phyloP scores from a whole-genome alignment of 2,329 filamentous ascomycete genomes.

The Septoria linicola region DNA sequence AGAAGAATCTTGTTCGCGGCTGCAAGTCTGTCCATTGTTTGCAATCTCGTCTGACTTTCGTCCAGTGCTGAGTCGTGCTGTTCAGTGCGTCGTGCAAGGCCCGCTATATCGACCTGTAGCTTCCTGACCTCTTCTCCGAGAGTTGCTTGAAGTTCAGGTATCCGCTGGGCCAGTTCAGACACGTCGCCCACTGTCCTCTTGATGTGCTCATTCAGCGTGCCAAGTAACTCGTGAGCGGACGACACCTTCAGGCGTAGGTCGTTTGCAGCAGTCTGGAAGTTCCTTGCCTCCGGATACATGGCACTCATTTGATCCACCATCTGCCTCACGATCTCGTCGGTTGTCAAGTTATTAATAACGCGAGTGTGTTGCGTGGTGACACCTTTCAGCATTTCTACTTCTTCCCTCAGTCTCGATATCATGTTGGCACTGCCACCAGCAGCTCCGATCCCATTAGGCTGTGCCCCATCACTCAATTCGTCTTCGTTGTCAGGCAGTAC shows the following conservation, averaged over 20 bases:
- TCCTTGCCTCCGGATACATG: constrained; percentile 16
- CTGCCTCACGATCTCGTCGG: constrained; percentile 15
- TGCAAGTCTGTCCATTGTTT: not conserved
- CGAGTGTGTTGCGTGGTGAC: not conserved
- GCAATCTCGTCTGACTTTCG: not conserved
- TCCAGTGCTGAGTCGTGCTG: not conserved
- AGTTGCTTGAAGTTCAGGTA: not conserved
- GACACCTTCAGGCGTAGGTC: not conserved
- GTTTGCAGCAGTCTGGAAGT: constrained; percentile 1
- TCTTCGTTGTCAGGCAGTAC: constrained; percentile 3
- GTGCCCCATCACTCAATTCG: not conserved
- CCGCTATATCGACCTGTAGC: not conserved
- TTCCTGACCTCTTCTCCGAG: not conserved
- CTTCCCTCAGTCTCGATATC: not conserved
- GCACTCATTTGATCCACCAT: constrained; percentile 12
- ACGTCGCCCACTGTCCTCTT: not conserved
- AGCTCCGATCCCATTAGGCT: not conserved
- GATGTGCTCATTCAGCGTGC: not conserved
- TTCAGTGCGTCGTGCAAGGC: not conserved
- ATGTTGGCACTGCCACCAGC: not conserved
- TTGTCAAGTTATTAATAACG: constrained; percentile 15
- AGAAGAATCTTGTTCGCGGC: not conserved
- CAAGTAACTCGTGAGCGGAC: not conserved
- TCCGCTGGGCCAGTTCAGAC: not conserved
- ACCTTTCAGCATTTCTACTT: constrained; percentile 10